Evolutionary conservation across 768 basidiomycete genomes (phyloP).

Genomic region (Melanogaster broomeanus): DNA sequence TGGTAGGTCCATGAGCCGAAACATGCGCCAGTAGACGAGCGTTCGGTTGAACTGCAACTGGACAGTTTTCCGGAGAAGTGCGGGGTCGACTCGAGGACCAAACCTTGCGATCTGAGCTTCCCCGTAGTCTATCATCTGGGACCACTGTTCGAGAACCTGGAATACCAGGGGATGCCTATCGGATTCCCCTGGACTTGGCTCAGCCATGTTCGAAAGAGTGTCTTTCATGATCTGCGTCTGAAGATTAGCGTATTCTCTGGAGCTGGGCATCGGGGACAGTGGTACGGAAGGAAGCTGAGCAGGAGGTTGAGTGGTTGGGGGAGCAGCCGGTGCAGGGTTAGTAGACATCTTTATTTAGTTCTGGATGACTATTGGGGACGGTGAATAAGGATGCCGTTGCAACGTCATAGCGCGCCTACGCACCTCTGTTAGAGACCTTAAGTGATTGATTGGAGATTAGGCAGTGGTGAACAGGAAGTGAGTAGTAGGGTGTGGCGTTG

Average conservation of each 20-base stretch:
- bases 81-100: constrained; percentile 17
- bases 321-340: not conserved
- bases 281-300: constrained; percentile 6
- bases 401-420: not conserved
- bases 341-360: constrained; percentile 15
- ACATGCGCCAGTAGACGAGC: constrained; percentile 41
- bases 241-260: constrained; percentile 16
- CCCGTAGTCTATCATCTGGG: constrained; percentile 12
- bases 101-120: constrained; percentile 20
- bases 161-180: not conserved
- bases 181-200: constrained; percentile 10
- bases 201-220: constrained; percentile 17
- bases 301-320: not conserved
- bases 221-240: constrained; percentile 19
- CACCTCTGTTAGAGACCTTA: not conserved
- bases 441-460: not conserved
- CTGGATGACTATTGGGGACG: constrained; percentile 2
- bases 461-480: not conserved
- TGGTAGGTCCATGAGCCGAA: constrained; percentile 64
- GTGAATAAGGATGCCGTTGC: not conserved
- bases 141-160: constrained; percentile 14
- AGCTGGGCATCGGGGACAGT: constrained; percentile 18
- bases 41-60: constrained; percentile 18
- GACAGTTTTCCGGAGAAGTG: constrained; percentile 16
- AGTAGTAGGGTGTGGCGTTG: not conserved